Evolutionary conservation across 176 grass and related monocot species (phyloP), one percentile per base, ranked within the genome.

Genomic region (Oryza officinalis): DNA sequence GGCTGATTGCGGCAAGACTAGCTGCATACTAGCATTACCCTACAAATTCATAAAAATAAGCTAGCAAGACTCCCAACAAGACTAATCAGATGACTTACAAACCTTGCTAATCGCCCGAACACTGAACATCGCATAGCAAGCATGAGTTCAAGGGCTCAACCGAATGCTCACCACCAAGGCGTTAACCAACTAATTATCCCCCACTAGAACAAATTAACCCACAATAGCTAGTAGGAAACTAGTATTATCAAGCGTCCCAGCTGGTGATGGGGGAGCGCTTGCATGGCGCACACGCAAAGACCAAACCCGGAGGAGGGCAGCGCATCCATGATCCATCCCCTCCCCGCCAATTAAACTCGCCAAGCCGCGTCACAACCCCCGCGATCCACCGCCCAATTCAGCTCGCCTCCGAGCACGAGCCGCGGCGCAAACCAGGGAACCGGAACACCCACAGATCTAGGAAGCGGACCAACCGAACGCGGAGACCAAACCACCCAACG

Each of bases 271-370:
- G 7, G 15, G 14, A 63, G 40, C 17, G 40, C 77, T 81, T 85
- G 52, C 82, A 85, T 72, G 23, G 82, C 64, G 82, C 72, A 44
- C 72, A 89, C 71, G 78, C 71, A 85, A 89, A 81, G 25, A 11
- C 6, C 71, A 61, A 30, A 6, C 27, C 35, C 15, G 26, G 37
- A 15, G 38, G 5, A 28, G 38, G 41, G 70, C 64, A 76, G 27
- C 82, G 28, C 71, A 65, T 70, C 68, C 32, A n/a, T n/a, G n/a
- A n/a, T n/a, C 33, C 30, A 10, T 1, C 27, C 28, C 71, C 17
- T 4, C 28, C 28, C 11, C 6, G 18, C 8, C 32, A 74, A 80
- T 69, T 57, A 50, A 75, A 49, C 8, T 20, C 38, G 32, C 17
- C 57, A 8, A 9, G 20, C 57, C 22, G 57, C 22, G 67, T 63